Percentiles rank a stretch among this genome's conserved stretches.
Evolutionary conservation across 2,329 filamentous ascomycete species (phyloP).

Genomic region (Colletotrichum eremochloae): DNA sequence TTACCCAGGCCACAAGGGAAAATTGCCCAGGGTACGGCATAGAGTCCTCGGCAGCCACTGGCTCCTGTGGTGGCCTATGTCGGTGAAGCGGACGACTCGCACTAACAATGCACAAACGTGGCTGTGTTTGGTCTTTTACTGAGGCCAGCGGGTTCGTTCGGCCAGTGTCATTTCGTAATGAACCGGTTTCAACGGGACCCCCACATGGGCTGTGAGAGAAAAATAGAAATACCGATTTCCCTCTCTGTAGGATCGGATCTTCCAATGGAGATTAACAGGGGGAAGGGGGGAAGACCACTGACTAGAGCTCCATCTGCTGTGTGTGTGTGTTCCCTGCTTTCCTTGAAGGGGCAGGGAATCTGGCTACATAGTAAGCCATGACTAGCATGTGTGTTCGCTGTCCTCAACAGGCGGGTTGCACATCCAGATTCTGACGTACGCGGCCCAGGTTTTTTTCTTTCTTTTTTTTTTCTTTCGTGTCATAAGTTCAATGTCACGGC

Average conservation of each 20-base stretch:
- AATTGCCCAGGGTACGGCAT: not conserved
- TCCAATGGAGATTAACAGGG: slow-evolving; percentile 34
- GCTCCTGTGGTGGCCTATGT: not conserved
- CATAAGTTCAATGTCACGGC: slow-evolving; percentile 14
- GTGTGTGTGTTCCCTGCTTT: no score
- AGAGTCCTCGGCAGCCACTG: not conserved
- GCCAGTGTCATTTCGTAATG: slow-evolving; percentile 39
- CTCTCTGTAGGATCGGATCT: slow-evolving; percentile 35
- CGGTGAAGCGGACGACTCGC: slow-evolving; percentile 12
- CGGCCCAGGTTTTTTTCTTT: not conserved
- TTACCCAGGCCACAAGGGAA: slow-evolving; percentile 3
- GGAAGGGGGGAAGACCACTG: slow-evolving; percentile 1
- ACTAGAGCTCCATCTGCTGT: not conserved
- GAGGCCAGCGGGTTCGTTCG: no score
- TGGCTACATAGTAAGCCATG: not conserved
- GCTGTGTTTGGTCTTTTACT: slow-evolving; percentile 19
- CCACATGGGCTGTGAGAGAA: slow-evolving; percentile 35
- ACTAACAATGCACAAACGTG: slow-evolving; percentile 6
- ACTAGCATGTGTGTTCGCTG: not conserved
- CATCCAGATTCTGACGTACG: not conserved
- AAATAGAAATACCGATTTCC: slow-evolving; percentile 41
- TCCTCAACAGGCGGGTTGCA: not conserved
- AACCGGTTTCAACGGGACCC: slow-evolving; percentile 40
- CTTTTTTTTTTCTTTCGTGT: not conserved
- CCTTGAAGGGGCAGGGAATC: not conserved